Evolutionary conservation across 2,329 filamentous ascomycete genomes (phyloP), one percentile per base, ranked within the genome.

Genomic region (Fonsecaea nubica): DNA sequence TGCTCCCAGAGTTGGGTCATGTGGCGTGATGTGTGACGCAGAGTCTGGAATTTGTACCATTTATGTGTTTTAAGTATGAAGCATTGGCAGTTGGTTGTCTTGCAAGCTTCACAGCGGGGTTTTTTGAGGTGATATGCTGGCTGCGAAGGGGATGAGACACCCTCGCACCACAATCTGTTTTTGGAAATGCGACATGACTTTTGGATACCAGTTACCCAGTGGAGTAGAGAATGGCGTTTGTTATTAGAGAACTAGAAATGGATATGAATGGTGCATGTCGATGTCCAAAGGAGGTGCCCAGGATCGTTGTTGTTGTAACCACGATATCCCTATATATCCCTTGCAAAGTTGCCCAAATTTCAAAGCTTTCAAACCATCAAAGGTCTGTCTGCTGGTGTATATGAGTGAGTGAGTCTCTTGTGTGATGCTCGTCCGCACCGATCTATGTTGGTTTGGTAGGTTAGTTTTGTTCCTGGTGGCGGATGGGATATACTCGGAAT

Each of bases 1-100:
- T 62, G 32, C 32, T 63, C 15, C 30, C 65, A 7, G 63, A 60
- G 33, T 12, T 70, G 13, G 68, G 58, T 76, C 18, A 66, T 54
- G 65, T 66, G 13, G 50, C 36, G 10, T 66, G 38, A 60, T n/a
- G n/a, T 10, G 6, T 25, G 25, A 25, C 25, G 25, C 25, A 25
- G 25, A 25, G 25, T 25, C 18, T 50, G 18, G 4, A 25, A 25
- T 25, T 25, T 25, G 45, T 50, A 21, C 45, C 7, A 25, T 50
- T 21, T 25, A 50, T 25, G 45, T 25, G 45, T 10, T 50, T 25
- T 21, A 18, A 45, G 5, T 18, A 45, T 8, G n/a, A 18, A 18
- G n/a, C 8, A 21, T 10, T 30, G 18, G 45, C 45, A 50, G 45
- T 10, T 25, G 45, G 10, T 21, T 50, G 25, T 25, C 25, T 25